Base-by-base conservation (phyloP, 345 rosid species). In the Eucalyptus tenuipes region DNA sequence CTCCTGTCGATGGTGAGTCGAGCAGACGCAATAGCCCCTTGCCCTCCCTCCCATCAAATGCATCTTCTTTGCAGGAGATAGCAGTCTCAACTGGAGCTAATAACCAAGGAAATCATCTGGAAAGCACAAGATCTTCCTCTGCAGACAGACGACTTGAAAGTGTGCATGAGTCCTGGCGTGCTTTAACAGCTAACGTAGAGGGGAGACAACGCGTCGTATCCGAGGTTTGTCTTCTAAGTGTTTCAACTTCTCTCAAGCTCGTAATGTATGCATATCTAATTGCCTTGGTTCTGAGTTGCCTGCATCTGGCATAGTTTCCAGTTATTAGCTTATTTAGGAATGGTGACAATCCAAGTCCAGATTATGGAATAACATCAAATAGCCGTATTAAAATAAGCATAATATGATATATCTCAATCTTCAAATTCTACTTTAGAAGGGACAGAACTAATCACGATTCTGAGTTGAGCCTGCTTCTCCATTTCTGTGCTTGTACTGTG, bases 131-230 rank as follows among this genome's bases (percentile, higher is more conserved):
- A 86, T 82, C 89, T 68, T 95, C 88, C 96, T 66, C 79, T 55
- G 94, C 89, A 92, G 93, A 6, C 94, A 90, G 68, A 95, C 95
- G 93, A 90, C 92, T 90, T 48, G 53, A 22, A 84, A 42, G 42
- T n/a, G 88, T 85, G 85, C 80, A 86, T 55, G 89, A 24, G 31
- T 49, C 84, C 87, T 48, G 85, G 66, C 79, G 86, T 42, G 87
- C 68, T 87, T 64, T 92, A 75, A 75, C 82, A 37, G 82, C 82
- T 37, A 75, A 75, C 15, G 47, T 75, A 87, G 95, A 93, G 90
- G 97, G 95, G 89, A 94, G 97, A 91, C 94, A 95, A 88, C 95
- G 94, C 27, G 90, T 95, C 20, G 91, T 96, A 91, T 94, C 96
- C 10, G 99, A 95, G 99, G 99, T 96, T 87, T 55, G 94, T 86